These are phyloP conservation scores for Colletotrichum coccodes DNA, from an alignment of 2,329 filamentous ascomycete species.

Conservation along the genomic window DNA sequence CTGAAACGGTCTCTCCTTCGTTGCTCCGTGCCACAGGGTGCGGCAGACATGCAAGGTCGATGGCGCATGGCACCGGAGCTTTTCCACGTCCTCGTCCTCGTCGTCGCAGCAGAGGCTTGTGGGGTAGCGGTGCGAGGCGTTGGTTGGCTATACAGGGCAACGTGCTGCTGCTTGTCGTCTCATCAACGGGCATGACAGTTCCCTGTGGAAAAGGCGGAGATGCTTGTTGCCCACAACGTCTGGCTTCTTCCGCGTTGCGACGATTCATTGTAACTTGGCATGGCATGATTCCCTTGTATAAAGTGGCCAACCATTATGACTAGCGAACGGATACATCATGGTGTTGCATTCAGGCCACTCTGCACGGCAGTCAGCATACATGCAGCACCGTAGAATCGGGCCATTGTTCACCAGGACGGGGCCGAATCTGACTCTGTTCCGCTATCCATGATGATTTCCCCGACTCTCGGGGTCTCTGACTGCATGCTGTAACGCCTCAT, in stretches of 20 bases:
- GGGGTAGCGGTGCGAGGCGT: slow-evolving; percentile 14
- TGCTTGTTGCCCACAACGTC: neutral
- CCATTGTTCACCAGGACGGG: neutral
- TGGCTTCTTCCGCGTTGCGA: neutral
- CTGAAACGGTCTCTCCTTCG: slow-evolving; percentile 24
- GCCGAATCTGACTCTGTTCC: neutral
- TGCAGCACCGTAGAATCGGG: neutral
- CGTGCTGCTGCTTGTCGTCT: slow-evolving; percentile 20
- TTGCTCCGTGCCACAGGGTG: slow-evolving; percentile 19
- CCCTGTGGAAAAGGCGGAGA: neutral
- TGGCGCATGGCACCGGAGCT: neutral
- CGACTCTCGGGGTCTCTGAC: slow-evolving; percentile 14
- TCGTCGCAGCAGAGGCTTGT: slow-evolving; percentile 22
- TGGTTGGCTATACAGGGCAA: slow-evolving; percentile 6
- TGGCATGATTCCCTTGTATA: neutral
- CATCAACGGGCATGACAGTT: slow-evolving; percentile 28
- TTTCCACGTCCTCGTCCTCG: neutral
- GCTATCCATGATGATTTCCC: neutral
- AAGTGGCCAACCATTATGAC: neutral
- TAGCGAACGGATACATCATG: neutral
- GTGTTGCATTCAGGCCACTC: neutral
- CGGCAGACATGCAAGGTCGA: slow-evolving; percentile 12
- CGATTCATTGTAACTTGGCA: neutral
- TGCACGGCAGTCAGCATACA: neutral
- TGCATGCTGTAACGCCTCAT: slow-evolving; percentile 14